phyloP scores from a whole-genome alignment of 2,329 filamentous ascomycete species.

The Alternaria incomplexa region DNA sequence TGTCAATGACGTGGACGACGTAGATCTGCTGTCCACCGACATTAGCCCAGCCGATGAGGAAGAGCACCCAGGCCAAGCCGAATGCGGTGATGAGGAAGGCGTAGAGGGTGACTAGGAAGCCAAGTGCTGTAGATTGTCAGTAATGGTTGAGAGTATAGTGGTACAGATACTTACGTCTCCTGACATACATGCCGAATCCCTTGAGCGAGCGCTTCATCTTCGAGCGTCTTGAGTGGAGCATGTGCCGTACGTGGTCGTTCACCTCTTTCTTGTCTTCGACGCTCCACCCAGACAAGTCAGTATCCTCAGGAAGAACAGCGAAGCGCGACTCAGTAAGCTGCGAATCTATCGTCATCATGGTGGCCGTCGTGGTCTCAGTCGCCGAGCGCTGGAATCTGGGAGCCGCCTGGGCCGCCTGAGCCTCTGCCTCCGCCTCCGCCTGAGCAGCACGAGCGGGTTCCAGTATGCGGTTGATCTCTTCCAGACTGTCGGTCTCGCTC shows the following conservation, averaged over 20 bases:
- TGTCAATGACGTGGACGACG: constrained; percentile 61
- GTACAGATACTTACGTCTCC: constrained; percentile 62
- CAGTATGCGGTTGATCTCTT: constrained; percentile 38
- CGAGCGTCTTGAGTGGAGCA: constrained; percentile 80
- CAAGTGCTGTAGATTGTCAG: constrained; percentile 62
- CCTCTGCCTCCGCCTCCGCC: constrained; percentile 14
- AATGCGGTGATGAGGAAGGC: constrained; percentile 83
- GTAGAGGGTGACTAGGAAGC: constrained; percentile 84
- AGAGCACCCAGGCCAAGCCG: constrained; percentile 87
- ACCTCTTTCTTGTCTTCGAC: constrained; percentile 75
- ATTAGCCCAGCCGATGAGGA: constrained; percentile 88
- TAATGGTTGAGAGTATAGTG: not conserved
- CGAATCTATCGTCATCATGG: constrained; percentile 67
- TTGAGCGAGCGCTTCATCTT: constrained; percentile 80
- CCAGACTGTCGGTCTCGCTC: constrained; percentile 42
- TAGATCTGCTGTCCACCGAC: constrained; percentile 74
- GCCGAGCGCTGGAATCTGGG: constrained; percentile 32
- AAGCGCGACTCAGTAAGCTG: constrained; percentile 73
- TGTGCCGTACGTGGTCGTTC: constrained; percentile 86
- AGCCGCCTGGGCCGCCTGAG: constrained; percentile 18
- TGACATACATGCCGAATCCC: constrained; percentile 81
- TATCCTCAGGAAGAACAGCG: constrained; percentile 78
- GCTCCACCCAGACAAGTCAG: constrained; percentile 75
- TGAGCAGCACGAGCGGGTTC: constrained; percentile 27
- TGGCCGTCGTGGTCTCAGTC: constrained; percentile 42